Evolutionary conservation across 1,139 yeast species (phyloP), one percentile per base, ranked within the genome.

Genomic region (Dujonia santamariae): DNA sequence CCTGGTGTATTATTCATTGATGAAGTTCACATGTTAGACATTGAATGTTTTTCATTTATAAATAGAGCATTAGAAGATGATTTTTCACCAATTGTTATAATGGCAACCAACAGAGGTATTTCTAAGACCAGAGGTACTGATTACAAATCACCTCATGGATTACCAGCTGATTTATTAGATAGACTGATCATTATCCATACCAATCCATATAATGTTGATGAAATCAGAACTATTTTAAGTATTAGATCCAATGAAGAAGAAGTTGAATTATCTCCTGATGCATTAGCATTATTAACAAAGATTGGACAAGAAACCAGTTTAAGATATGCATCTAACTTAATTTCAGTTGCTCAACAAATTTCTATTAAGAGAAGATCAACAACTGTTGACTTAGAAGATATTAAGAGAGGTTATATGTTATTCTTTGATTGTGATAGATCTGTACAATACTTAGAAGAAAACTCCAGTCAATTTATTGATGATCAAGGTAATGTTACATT

Each of bases 1-100:
- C 97, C 98, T n/a, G 99, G 99, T 47, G 98, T 94, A 9, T 70
- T 94, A 50, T 94, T 94, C 61, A 87, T 94, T 51, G 99, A 94
- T 63, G 99, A 94, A 64, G 97, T 90, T 36, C 98, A 94, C 63
- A 94, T 94, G 97, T 78, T 94, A 47, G 99, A 94, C 59, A 86
- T 94, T 51, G 99, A 94, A 63, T 84, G 97, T 58, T 94, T 92
- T 54, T 85, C 98, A 18, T 94, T 86, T 59, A 79, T 94, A 53
- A 94, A 94, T 67, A 77, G 98, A 46, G 97, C 98, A 6, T 72
- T 94, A 43, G 99, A 94, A 65, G 97, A 88, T 60, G 97, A 90
- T 46, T 82, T 92, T 58, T 83, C 97, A 7, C 98, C 99, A 28
- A 87, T 94, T 54, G 97, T 94, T 33, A 85, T 94, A 42, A 92